A percentile compares a stretch with the other conserved stretches of the same genome.
phyloP scores from a whole-genome alignment of 2,329 filamentous ascomycete species.

The Sarocladium strictum region DNA sequence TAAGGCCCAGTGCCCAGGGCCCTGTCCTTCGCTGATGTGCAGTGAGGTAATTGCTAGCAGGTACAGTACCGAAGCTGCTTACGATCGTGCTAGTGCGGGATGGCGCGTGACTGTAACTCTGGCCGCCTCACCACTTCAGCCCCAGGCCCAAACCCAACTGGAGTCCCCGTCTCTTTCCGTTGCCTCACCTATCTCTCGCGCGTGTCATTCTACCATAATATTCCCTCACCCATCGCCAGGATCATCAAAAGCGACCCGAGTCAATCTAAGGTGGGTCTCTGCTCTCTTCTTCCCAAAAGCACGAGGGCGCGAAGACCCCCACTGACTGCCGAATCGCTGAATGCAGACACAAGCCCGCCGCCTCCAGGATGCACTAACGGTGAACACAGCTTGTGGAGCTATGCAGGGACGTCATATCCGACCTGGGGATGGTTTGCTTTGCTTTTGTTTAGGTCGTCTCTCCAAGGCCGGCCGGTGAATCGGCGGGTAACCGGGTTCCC shows the following conservation, averaged over 20 bases:
- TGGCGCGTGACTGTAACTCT: neutral
- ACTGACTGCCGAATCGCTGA: slow-evolving; percentile 3
- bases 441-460: neutral
- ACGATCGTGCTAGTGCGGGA: neutral
- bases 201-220: neutral
- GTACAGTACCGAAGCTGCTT: neutral
- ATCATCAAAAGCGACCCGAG: neutral
- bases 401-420: slow-evolving; percentile 5
- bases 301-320: neutral
- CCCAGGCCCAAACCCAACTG: neutral
- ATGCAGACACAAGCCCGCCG: neutral
- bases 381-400: neutral
- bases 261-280: neutral
- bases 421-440: neutral
- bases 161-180: neutral
- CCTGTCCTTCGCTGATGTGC: neutral
- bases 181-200: neutral
- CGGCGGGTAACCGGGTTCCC: neutral
- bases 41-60: neutral
- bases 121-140: neutral
- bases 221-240: slow-evolving; percentile 1
- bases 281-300: neutral
- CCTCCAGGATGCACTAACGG: neutral
- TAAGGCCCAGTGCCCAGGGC: too few relatives aligned
- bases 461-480: neutral